Evolutionary conservation across 768 basidiomycete species (phyloP).

Genomic region (Rhizopogon sp.): DNA sequence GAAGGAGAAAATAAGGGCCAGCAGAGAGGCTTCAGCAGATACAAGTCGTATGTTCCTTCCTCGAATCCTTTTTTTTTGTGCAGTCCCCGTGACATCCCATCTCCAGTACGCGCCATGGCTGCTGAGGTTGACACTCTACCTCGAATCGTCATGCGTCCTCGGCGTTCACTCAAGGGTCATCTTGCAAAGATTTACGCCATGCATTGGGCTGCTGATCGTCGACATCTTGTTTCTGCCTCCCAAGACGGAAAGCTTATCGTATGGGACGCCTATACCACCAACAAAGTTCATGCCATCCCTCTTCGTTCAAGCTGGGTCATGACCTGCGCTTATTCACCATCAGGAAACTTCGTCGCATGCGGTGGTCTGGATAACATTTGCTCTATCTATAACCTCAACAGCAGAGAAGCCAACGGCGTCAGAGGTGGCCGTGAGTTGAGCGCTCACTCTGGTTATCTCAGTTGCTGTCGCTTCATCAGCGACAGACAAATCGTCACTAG

Average conservation of each 20-base stretch:
- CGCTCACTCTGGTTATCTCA: conserved; percentile 97
- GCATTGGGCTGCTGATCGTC: conserved; percentile 97
- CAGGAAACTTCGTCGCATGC: conserved; percentile 96
- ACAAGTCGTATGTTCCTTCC: conserved; percentile 74
- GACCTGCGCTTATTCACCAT: conserved; percentile 98
- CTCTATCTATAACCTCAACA: conserved; percentile 93
- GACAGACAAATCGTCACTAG: conserved; percentile 98
- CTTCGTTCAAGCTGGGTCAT: conserved; percentile 99
- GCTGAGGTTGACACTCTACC: conserved; percentile 94
- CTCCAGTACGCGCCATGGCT: conserved; percentile 94
- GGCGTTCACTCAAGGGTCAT: conserved; percentile 93
- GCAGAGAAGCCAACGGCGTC: conserved; percentile 64
- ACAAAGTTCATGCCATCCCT: conserved; percentile 99
- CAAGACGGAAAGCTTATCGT: conserved; percentile 99
- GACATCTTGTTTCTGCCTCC: conserved; percentile 98
- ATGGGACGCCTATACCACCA: conserved; percentile 99
- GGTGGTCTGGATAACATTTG: conserved; percentile 99
- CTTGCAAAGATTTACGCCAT: conserved; percentile 99
- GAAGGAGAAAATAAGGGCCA: conserved; percentile 98
- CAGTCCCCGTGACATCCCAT: conserved; percentile 11
- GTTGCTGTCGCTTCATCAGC: conserved; percentile 97
- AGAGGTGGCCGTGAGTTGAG: conserved; percentile 93
- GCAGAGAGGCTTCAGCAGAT: conserved; percentile 96
- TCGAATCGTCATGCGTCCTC: conserved; percentile 93
- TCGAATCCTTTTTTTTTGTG: conserved; percentile 1